A percentile compares a stretch with the other conserved stretches of the same genome.
Evolutionary conservation across 257 asterid species (phyloP).

Genomic region (Buddleja alternifolia): DNA sequence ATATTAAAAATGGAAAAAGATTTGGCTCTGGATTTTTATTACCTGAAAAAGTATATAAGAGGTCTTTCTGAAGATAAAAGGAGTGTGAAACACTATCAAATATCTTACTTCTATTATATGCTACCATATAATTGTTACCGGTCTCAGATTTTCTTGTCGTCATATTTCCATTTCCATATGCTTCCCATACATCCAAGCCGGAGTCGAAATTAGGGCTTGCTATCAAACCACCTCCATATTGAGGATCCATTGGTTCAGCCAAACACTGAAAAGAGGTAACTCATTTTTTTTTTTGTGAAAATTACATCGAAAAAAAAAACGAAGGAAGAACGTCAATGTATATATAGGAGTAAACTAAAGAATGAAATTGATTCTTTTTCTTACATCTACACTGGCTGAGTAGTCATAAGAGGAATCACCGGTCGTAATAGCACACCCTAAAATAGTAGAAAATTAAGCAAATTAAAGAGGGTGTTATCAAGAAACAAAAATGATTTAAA

Average conservation of each 20-base stretch:
- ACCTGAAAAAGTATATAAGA: conserved; percentile 52
- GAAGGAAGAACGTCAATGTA: background rate
- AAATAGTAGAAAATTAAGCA: background rate
- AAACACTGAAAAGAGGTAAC: conserved; percentile 38
- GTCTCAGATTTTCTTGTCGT: conserved; percentile 20
- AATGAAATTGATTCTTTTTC: background rate
- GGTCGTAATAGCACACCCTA: conserved; percentile 27
- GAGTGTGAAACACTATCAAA: conserved; percentile 33
- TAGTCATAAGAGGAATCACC: conserved; percentile 35
- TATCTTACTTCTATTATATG: conserved; percentile 31
- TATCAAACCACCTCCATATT: conserved; percentile 47
- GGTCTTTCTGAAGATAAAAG: conserved; percentile 34
- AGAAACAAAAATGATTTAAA: background rate
- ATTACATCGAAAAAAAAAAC: background rate
- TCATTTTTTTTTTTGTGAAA: background rate
- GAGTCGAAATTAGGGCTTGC: conserved; percentile 34
- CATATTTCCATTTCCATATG: conserved; percentile 34
- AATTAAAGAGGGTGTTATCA: background rate
- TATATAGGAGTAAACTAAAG: background rate
- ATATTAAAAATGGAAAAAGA: background rate
- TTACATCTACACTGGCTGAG: conserved; percentile 44
- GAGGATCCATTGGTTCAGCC: conserved; percentile 44
- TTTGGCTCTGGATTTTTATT: background rate
- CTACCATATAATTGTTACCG: conserved; percentile 42
- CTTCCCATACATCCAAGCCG: conserved; percentile 36